These are phyloP conservation scores for Thelonectria olida DNA, from an alignment of 2,329 filamentous ascomycete genomes.

Conservation along the genomic window DNA sequence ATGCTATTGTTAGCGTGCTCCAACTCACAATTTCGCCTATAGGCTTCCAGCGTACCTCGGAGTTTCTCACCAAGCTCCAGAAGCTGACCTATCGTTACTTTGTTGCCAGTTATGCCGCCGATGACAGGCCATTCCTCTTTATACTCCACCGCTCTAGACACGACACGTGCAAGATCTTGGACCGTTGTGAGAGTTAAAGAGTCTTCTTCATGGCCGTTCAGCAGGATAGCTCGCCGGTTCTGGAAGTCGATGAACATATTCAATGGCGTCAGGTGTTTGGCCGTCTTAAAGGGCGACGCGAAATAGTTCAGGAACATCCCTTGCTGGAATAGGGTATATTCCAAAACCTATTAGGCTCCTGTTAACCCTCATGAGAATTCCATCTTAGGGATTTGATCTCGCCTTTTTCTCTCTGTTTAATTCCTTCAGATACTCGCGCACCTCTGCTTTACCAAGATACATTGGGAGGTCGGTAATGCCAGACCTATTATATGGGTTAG, in stretches of 20 bases:
- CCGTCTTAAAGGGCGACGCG: constrained; percentile 55
- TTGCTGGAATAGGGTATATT: constrained; percentile 65
- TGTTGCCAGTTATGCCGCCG: constrained; percentile 52
- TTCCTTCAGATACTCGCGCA: constrained; percentile 58
- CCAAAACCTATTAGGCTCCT: constrained; percentile 51
- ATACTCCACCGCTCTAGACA: constrained; percentile 53
- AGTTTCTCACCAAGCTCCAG: constrained; percentile 50
- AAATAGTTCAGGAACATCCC: constrained; percentile 64
- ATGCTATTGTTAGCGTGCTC: too few species aligned
- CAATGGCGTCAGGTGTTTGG: constrained; percentile 52
- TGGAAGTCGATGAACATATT: constrained; percentile 49
- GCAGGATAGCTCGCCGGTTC: constrained; percentile 50
- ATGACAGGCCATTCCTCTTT: constrained; percentile 51
- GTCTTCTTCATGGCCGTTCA: constrained; percentile 51
- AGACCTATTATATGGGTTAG: too few species aligned
- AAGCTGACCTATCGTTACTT: constrained; percentile 45
- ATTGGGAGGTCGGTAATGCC: too few species aligned
- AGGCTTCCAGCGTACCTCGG: constrained; percentile 52
- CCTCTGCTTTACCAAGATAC: constrained; percentile 60
- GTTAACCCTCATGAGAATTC: neutral
- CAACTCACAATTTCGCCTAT: too few species aligned
- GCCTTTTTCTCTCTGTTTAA: constrained; percentile 58
- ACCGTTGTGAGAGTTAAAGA: constrained; percentile 54
- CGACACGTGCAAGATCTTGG: constrained; percentile 50
- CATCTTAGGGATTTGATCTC: constrained; percentile 14